These are phyloP conservation scores for Colletotrichum zoysiae DNA, from an alignment of 2,329 filamentous ascomycete species.

Conservation along the genomic window DNA sequence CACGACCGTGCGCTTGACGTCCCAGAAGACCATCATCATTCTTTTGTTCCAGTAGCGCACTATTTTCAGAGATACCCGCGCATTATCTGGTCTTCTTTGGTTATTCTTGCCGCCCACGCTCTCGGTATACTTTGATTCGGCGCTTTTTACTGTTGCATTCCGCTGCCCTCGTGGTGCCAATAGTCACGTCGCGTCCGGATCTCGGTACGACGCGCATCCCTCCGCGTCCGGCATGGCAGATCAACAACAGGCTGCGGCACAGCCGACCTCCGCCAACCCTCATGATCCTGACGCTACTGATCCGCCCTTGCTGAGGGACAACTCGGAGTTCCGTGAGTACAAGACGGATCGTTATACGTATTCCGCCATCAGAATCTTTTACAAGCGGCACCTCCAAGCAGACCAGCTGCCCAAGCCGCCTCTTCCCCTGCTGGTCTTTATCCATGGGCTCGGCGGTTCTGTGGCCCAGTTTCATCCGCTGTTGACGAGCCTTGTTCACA, in stretches of 20 bases:
- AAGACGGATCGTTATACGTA: slow-evolving; percentile 80
- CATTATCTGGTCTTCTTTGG: slow-evolving; percentile 10
- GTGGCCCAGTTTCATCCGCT: slow-evolving; percentile 88
- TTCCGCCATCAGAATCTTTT: slow-evolving; percentile 83
- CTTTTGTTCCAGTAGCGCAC: slow-evolving; percentile 24
- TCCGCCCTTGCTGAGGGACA: slow-evolving; percentile 82
- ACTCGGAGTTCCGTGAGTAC: slow-evolving; percentile 79
- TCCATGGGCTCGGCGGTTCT: slow-evolving; percentile 94
- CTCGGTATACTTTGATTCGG: neutral
- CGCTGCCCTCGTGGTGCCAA: neutral
- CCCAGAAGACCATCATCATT: neutral
- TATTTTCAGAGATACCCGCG: slow-evolving; percentile 39
- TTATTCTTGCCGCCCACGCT: neutral
- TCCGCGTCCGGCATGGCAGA: slow-evolving; percentile 33
- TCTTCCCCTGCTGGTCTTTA: slow-evolving; percentile 85
- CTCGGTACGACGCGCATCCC: neutral
- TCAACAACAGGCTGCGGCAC: slow-evolving; percentile 27
- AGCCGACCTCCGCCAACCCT: slow-evolving; percentile 29
- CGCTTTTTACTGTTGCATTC: neutral
- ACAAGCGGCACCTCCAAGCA: slow-evolving; percentile 84
- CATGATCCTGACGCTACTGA: slow-evolving; percentile 70
- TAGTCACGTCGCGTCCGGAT: slow-evolving; percentile 12
- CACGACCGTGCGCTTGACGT: slow-evolving; percentile 4
- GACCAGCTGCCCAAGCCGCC: slow-evolving; percentile 81
- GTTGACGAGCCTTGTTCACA: slow-evolving; percentile 82